Evolutionary conservation across 2,329 filamentous ascomycete species (phyloP), one percentile per base, ranked within the genome.

Genomic region (Amphichorda felina): DNA sequence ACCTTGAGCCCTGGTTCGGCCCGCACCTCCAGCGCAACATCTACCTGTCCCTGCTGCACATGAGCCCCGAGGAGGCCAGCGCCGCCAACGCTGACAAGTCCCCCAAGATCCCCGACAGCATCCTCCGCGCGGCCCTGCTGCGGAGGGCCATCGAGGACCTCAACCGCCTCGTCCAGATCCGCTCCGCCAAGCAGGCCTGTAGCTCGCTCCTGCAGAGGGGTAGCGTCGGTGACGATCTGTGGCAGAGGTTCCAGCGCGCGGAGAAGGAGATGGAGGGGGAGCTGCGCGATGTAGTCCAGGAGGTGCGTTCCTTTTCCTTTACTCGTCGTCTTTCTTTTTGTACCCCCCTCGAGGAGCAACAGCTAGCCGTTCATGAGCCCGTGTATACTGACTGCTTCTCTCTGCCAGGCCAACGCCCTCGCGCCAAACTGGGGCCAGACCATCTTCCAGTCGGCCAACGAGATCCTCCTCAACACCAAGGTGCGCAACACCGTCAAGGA

Each of bases 221-320:
- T 33, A 94, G 86, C 51, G 87, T 98, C 2, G 89, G 91, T 11
- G 91, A 98, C 55, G 91, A 98, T 57, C 61, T 98, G 46, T 94
- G 87, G 82, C 85, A 95, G 65, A 72, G 89, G 27, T 94, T 96
- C 59, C 62, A 79, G 60, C 74, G 86, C 34, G 91, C 89, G 1
- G 91, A 98, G 72, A 88, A 93, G 65, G 91, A 98, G 62, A 93
- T 96, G 68, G 88, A 98, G 63, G 85, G 87, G 46, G 91, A 98
- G 62, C 69, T 98, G 41, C 76, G 85, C 49, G 91, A 98, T 60
- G 89, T 96, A 17, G 87, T 96, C 24, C 75, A 79, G 48, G 89
- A 96, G 78, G 87, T 93, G 58, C 42, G 70, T 40, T 16, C 13
- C 15, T 11, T 16, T 13, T 9, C 11, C 33, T n/a, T 11, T 10